Percentiles rank a stretch among this genome's conserved stretches.
These are phyloP conservation scores for apple (Malus domestica) DNA, from an alignment of 306 rosid species.

Conservation along the genomic window DNA sequence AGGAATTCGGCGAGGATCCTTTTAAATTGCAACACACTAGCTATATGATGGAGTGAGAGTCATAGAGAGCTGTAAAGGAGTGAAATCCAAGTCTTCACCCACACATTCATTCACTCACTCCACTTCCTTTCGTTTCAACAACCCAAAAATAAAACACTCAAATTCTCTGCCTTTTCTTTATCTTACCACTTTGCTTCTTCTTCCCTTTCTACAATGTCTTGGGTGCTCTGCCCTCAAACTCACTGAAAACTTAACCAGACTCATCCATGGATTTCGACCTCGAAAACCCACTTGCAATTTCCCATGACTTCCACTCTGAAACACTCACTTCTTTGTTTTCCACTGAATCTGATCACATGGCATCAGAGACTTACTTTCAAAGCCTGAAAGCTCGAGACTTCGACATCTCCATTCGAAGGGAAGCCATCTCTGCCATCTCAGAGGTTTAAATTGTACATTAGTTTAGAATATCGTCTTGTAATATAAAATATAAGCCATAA, in stretches of 20 bases:
- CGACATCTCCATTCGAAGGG: slow-evolving; percentile 44
- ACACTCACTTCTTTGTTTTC: slow-evolving; percentile 51
- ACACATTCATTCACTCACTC: neutral
- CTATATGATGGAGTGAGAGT: slow-evolving; percentile 22
- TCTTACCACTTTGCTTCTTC: slow-evolving; percentile 1
- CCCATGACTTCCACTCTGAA: slow-evolving; percentile 36
- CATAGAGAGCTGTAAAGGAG: slow-evolving; percentile 24
- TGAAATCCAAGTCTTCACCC: slow-evolving; percentile 29
- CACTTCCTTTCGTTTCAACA: slow-evolving; percentile 23
- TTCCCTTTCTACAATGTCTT: slow-evolving; percentile 26
- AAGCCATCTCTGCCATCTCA: slow-evolving; percentile 56
- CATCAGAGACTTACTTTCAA: slow-evolving; percentile 45
- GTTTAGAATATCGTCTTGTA: neutral
- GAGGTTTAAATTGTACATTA: slow-evolving; percentile 34
- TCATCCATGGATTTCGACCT: slow-evolving; percentile 78
- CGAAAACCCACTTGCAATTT: slow-evolving; percentile 69
- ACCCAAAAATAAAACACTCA: slow-evolving; percentile 22
- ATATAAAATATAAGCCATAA: neutral
- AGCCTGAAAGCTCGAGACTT: slow-evolving; percentile 39
- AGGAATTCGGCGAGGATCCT: too few species aligned
- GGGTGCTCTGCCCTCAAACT: slow-evolving; percentile 7
- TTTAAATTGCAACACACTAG: neutral
- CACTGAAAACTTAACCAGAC: slow-evolving; percentile 4
- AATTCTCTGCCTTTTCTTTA: slow-evolving; percentile 21
- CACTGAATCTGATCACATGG: slow-evolving; percentile 77